Evolutionary conservation across 257 asterid species (phyloP).

Genomic region (Scutellaria baicalensis): DNA sequence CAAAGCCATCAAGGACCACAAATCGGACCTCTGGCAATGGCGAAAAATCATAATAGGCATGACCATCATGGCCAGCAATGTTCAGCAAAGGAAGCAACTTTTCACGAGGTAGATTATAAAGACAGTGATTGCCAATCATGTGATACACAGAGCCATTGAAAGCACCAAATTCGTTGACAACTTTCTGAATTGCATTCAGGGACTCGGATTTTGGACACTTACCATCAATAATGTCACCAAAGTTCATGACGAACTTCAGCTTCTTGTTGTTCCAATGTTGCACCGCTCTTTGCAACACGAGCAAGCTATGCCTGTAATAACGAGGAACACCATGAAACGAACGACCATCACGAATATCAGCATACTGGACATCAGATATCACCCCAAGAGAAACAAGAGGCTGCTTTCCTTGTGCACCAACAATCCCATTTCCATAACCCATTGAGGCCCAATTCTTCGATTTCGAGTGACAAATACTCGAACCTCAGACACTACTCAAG

Average conservation of each 20-base stretch:
- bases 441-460: constrained; percentile 6
- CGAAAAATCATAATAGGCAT: constrained; percentile 83
- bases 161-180: constrained; percentile 37
- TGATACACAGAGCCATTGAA: constrained; percentile 70
- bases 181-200: constrained; percentile 38
- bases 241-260: constrained; percentile 53
- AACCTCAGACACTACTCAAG: no score
- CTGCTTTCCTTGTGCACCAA: constrained; percentile 36
- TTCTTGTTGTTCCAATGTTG: constrained; percentile 37
- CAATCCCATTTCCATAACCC: constrained; percentile 46
- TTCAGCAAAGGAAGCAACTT: constrained; percentile 62
- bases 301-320: constrained; percentile 76
- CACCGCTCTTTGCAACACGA: constrained; percentile 76
- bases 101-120: constrained; percentile 91
- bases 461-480: no score
- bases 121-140: constrained; percentile 97
- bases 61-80: constrained; percentile 34
- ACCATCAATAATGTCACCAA: constrained; percentile 88
- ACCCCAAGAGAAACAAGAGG: constrained; percentile 93
- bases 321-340: constrained; percentile 92
- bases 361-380: constrained; percentile 88
- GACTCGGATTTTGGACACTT: constrained; percentile 82
- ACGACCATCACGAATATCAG: constrained; percentile 87
- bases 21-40: constrained; percentile 72
- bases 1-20: constrained; percentile 81